phyloP scores from a whole-genome alignment of 805 yeast genomes.

The Nematodospora valgi region DNA sequence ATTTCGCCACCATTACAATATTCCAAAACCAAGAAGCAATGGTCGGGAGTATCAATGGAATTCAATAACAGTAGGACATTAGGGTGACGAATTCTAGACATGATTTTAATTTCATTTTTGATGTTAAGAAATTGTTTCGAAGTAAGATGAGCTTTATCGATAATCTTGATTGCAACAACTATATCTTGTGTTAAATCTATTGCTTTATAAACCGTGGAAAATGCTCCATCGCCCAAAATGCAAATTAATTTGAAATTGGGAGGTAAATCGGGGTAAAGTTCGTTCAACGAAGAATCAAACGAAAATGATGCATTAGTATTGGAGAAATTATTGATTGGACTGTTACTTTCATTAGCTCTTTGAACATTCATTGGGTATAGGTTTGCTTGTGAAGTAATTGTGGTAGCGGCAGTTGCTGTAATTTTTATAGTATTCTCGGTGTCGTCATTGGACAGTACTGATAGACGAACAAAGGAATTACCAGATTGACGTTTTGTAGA shows the following conservation, averaged over 20 bases:
- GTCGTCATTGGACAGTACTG: neutral
- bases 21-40: constrained; percentile 65
- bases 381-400: neutral
- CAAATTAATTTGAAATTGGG: constrained; percentile 26
- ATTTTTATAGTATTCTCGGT: neutral
- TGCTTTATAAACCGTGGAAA: constrained; percentile 80
- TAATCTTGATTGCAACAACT: constrained; percentile 72
- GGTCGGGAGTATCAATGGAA: constrained; percentile 47
- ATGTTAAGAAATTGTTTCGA: constrained; percentile 53
- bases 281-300: constrained; percentile 4
- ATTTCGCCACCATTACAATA: constrained; percentile 76
- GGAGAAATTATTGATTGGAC: neutral
- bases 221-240: constrained; percentile 80
- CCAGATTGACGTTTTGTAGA: neutral
- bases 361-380: neutral
- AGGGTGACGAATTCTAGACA: constrained; percentile 57
- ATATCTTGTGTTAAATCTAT: constrained; percentile 29
- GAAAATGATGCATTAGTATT: neutral
- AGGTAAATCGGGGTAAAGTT: constrained; percentile 26
- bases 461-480: too few species aligned
- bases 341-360: too few species aligned
- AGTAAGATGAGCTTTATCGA: constrained; percentile 56
- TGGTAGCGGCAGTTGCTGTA: neutral
- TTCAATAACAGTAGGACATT: constrained; percentile 57
- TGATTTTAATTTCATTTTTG: constrained; percentile 68